These are phyloP conservation scores for Diaporthe aspalathi DNA, from an alignment of 2,329 filamentous ascomycete species.

Conservation along the genomic window DNA sequence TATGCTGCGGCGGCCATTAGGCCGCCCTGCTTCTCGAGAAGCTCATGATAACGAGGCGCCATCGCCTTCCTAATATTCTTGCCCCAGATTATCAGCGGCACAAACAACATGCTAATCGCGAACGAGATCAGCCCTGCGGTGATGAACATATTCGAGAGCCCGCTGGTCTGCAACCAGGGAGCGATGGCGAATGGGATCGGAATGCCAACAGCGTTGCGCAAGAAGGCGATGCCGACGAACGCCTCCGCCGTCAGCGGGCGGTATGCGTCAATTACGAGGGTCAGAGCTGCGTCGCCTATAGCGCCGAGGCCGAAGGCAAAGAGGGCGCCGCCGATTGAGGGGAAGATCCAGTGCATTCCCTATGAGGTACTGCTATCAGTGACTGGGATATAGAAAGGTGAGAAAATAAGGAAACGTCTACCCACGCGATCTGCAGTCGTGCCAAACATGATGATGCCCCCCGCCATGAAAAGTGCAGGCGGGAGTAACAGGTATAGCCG, in stretches of 20 bases:
- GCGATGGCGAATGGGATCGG: constrained; percentile 34
- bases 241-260: constrained; percentile 32
- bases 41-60: constrained; percentile 1
- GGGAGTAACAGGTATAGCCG: constrained; percentile 50
- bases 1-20: not conserved
- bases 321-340: constrained; percentile 43
- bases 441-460: constrained; percentile 53
- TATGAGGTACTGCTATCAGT: constrained; percentile 34
- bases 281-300: constrained; percentile 42
- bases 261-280: constrained; percentile 30
- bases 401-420: not conserved
- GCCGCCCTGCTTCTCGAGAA: constrained; percentile 3
- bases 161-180: not conserved
- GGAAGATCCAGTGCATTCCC: constrained; percentile 43
- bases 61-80: constrained; percentile 13
- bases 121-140: not conserved
- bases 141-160: constrained; percentile 13
- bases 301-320: constrained; percentile 43
- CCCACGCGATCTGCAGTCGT: constrained; percentile 6
- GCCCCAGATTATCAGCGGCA: constrained; percentile 21
- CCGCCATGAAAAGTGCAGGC: constrained; percentile 48
- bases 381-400: not conserved
- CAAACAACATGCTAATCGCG: constrained; percentile 1
- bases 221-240: constrained; percentile 35
- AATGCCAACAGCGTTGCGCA: constrained; percentile 25